phyloP scores from a whole-genome alignment of 2,329 filamentous ascomycete species.

The Talaromyces sp. region DNA sequence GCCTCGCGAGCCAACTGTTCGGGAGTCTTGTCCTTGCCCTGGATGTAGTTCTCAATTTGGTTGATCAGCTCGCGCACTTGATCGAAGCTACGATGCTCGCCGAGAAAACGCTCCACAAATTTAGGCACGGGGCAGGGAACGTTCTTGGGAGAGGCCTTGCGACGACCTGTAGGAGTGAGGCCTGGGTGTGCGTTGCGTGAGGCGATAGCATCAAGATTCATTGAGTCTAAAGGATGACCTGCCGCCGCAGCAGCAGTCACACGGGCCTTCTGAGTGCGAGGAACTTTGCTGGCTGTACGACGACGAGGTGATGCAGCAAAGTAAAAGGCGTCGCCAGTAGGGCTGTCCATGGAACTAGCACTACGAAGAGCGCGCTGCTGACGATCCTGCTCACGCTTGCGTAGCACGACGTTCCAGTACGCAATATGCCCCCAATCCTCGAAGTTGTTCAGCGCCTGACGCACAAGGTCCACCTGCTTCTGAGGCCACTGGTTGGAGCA shows the following conservation, averaged over 20 bases:
- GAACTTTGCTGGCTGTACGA: neutral
- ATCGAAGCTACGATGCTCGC: neutral
- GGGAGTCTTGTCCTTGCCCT: constrained; percentile 11
- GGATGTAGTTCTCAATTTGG: constrained; percentile 28
- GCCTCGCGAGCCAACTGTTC: neutral
- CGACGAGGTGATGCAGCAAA: neutral
- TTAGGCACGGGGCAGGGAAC: constrained; percentile 34
- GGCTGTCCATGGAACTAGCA: neutral
- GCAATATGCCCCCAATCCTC: constrained; percentile 61
- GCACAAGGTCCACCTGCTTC: constrained; percentile 63
- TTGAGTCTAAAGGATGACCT: neutral
- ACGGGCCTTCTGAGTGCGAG: constrained; percentile 1
- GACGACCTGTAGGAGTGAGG: constrained; percentile 12
- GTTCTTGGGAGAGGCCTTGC: constrained; percentile 27
- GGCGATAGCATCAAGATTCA: neutral
- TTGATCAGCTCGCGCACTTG: constrained; percentile 29
- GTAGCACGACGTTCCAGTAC: constrained; percentile 62
- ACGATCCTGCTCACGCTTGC: constrained; percentile 57
- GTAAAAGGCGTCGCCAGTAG: neutral
- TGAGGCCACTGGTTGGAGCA: constrained; percentile 55
- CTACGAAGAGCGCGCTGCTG: neutral
- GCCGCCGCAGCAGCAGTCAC: neutral
- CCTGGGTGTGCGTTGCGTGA: neutral
- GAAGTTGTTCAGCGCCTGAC: constrained; percentile 62
- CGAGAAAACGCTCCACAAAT: constrained; percentile 30